A percentile compares a stretch with the other conserved stretches of the same genome.
Evolutionary conservation across 306 rosid species (phyloP).

Genomic region (Cicer judaicum): DNA sequence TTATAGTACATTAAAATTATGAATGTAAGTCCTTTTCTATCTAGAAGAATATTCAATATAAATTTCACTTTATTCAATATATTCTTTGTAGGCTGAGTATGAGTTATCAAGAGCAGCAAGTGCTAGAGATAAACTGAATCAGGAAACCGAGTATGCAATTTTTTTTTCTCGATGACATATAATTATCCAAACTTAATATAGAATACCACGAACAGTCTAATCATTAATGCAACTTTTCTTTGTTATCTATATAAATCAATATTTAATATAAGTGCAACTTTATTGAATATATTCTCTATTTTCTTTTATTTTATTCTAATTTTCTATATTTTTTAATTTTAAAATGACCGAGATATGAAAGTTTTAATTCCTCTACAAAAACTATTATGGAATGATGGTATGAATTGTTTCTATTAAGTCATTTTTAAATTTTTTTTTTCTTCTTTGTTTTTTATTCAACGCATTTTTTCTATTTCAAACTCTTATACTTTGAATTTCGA

Average conservation of each 20-base stretch:
- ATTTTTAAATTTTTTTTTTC: background rate
- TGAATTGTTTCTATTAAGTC: background rate
- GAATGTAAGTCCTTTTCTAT: background rate
- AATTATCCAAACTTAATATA: conserved; percentile 6
- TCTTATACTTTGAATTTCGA: background rate
- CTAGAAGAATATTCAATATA: background rate
- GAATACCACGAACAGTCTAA: background rate
- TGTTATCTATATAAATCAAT: no score
- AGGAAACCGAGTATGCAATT: conserved; percentile 73
- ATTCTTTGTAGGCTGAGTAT: conserved; percentile 69
- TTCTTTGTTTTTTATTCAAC: no score
- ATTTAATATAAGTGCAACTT: no score
- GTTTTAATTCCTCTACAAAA: background rate
- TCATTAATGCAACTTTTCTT: no score
- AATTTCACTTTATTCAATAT: conserved; percentile 38
- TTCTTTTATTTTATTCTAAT: background rate
- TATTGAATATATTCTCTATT: background rate
- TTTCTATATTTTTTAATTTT: background rate
- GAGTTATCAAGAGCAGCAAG: conserved; percentile 63
- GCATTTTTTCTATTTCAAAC: background rate
- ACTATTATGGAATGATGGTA: background rate
- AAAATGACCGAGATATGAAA: background rate
- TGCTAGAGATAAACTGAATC: conserved; percentile 68
- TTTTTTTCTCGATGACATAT: background rate
- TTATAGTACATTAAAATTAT: background rate